These are phyloP conservation scores for Papilionanthe hybrid DNA, from an alignment of 116 monocot genomes.

Conservation along the genomic window DNA sequence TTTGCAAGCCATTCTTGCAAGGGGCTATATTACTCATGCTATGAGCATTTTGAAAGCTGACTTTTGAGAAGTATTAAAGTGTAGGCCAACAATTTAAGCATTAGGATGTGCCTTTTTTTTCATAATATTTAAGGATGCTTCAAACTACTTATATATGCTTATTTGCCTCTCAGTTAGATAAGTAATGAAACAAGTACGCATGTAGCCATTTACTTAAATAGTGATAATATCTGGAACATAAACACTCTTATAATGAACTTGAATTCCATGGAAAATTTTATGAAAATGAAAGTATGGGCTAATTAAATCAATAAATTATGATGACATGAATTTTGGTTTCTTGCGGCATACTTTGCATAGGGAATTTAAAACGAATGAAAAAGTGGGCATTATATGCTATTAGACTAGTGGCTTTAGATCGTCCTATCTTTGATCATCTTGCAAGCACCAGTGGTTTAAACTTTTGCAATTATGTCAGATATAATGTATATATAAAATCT, in stretches of 20 bases:
- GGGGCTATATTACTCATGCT: background rate
- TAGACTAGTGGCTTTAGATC: background rate
- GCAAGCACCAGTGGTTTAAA: background rate
- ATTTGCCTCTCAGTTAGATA: background rate
- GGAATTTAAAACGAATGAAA: background rate
- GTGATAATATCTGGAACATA: background rate
- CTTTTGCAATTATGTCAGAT: background rate
- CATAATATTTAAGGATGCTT: slow-evolving; percentile 1
- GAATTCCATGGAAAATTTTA: background rate
- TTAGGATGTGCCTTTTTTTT: background rate
- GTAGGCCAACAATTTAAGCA: background rate
- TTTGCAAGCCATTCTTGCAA: background rate
- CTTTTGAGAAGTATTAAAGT: background rate
- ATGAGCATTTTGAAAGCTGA: background rate
- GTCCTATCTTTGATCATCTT: background rate
- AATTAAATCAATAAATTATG: too few relatives aligned
- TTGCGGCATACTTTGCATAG: background rate
- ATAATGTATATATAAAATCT: too few relatives aligned
- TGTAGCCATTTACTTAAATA: background rate
- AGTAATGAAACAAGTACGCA: background rate
- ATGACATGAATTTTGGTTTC: background rate
- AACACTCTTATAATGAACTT: background rate
- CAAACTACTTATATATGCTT: background rate
- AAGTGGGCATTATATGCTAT: too few relatives aligned
- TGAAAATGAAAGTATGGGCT: too few relatives aligned